Conservation (phyloP, 306 rosid genomes). For the Ammopiptanthus mongolicus region DNA sequence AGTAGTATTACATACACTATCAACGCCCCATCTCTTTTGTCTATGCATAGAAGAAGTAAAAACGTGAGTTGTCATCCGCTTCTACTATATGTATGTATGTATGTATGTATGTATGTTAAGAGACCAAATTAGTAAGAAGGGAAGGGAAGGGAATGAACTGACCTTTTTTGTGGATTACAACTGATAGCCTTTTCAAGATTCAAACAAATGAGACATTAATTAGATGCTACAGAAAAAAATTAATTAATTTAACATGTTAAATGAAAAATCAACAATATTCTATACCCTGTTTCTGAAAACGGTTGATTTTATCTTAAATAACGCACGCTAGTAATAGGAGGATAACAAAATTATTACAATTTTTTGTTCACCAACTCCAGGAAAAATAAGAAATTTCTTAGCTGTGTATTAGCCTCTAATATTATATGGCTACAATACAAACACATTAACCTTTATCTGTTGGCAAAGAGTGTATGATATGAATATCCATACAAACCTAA, state of each 20-base stretch:
- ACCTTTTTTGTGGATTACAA: constrained; percentile 22
- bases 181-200: constrained; percentile 11
- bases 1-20: not conserved
- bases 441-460: not conserved
- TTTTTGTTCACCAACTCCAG: not conserved
- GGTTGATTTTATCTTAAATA: not conserved
- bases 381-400: too few relatives aligned
- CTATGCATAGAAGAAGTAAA: constrained; percentile 11
- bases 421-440: too few relatives aligned
- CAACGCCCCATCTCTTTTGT: constrained; percentile 15
- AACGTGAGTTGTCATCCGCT: not conserved
- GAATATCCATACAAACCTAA: not conserved
- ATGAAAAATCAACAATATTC: too few relatives aligned
- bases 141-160: not conserved
- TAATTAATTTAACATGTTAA: too few relatives aligned
- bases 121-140: not conserved
- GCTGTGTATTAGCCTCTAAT: too few relatives aligned
- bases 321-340: not conserved
- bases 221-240: not conserved
- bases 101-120: too few relatives aligned
- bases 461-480: not conserved
- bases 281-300: not conserved
- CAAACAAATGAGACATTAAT: not conserved
- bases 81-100: not conserved
- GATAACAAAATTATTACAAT: not conserved